These are phyloP conservation scores for Pulveroboletus sp. DNA, from an alignment of 768 basidiomycete species.

Conservation along the genomic window DNA sequence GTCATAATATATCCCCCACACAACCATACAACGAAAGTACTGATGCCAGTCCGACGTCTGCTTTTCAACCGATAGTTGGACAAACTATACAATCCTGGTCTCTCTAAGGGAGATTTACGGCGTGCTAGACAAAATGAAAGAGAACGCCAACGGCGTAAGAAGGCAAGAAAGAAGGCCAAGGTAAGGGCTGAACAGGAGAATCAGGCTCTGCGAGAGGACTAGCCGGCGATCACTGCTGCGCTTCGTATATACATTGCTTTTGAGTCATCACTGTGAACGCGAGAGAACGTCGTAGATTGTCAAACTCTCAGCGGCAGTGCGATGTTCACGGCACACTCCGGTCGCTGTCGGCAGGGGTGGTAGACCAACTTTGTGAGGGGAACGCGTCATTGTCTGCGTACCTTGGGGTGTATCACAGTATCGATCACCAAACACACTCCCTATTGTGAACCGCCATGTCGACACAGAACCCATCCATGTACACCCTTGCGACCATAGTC, in stretches of 20 bases:
- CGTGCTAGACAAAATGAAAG: slow-evolving; percentile 73
- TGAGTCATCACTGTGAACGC: background rate
- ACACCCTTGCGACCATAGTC: slow-evolving; percentile 77
- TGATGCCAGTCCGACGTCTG: slow-evolving; percentile 14
- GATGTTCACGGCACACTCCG: slow-evolving; percentile 22
- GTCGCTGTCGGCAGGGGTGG: slow-evolving; percentile 1
- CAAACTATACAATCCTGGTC: slow-evolving; percentile 64
- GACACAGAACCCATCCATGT: slow-evolving; percentile 47
- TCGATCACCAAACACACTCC: too few relatives aligned
- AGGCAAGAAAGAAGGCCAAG: slow-evolving; percentile 64
- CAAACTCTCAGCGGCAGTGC: background rate
- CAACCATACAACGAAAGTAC: slow-evolving; percentile 8
- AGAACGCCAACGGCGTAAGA: slow-evolving; percentile 71
- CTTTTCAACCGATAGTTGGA: slow-evolving; percentile 52
- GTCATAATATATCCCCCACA: slow-evolving; percentile 32
- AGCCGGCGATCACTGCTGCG: background rate
- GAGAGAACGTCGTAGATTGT: background rate
- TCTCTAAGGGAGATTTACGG: slow-evolving; percentile 65
- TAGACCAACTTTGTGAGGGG: background rate
- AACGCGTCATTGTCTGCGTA: slow-evolving; percentile 1
- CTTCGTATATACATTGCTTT: background rate
- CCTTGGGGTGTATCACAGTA: too few relatives aligned
- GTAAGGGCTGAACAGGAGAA: slow-evolving; percentile 25
- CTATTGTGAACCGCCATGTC: slow-evolving; percentile 17
- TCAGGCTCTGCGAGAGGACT: slow-evolving; percentile 12